A percentile compares a stretch with the other conserved stretches of the same genome.
phyloP scores from a whole-genome alignment of 2,329 filamentous ascomycete genomes.

The Trichophyton mentagrophytes region DNA sequence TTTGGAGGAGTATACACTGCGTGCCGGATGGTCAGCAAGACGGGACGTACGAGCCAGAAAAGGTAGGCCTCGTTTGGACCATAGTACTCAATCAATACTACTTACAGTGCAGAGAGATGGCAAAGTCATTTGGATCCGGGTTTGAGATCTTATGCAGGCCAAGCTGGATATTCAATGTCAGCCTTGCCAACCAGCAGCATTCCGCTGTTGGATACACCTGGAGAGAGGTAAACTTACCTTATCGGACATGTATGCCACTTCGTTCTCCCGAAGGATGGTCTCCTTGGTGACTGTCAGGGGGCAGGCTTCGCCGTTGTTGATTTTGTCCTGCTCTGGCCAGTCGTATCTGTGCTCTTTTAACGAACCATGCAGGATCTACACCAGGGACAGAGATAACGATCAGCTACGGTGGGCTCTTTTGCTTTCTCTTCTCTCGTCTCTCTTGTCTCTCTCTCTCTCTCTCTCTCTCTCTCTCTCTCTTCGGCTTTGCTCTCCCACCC shows the following conservation, averaged over 20 bases:
- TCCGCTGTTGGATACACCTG: neutral
- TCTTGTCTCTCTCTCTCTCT: no score
- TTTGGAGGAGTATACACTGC: slow-evolving; percentile 76
- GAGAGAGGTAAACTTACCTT: slow-evolving; percentile 28
- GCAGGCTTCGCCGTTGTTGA: slow-evolving; percentile 34
- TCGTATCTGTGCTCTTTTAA: slow-evolving; percentile 71
- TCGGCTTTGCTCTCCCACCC: neutral
- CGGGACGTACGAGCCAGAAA: neutral
- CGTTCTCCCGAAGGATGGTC: slow-evolving; percentile 54
- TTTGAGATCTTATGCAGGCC: slow-evolving; percentile 77
- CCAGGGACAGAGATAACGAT: neutral
- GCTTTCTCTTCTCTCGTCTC: no score
- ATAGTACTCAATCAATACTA: slow-evolving; percentile 8
- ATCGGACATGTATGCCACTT: slow-evolving; percentile 85
- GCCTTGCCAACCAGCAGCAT: neutral
- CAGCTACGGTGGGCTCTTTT: neutral
- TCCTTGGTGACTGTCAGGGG: slow-evolving; percentile 55
- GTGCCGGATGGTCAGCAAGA: neutral
- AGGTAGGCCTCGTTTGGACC: neutral
- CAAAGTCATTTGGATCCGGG: slow-evolving; percentile 55
- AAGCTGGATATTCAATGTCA: slow-evolving; percentile 37
- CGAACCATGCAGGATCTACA: slow-evolving; percentile 57
- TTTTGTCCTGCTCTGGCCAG: slow-evolving; percentile 46
- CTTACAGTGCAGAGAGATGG: slow-evolving; percentile 68
- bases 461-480: no score